Conservation (phyloP, 192 early-diverging fungal genomes). For the Dimargaris xerosporica region DNA sequence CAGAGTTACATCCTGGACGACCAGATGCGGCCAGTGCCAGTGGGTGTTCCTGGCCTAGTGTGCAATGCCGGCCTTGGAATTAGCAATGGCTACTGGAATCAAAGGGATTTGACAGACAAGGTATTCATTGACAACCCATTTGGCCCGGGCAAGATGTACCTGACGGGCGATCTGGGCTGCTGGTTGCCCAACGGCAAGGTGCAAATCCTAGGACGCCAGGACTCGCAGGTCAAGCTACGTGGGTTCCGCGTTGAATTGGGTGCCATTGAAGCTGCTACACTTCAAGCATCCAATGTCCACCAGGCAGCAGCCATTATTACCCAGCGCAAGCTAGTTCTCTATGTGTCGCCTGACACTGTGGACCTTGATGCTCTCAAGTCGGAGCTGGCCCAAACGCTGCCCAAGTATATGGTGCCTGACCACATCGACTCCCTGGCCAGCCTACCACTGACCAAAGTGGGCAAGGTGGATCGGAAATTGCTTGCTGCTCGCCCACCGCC, state of each 20-base stretch:
- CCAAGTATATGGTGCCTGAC: constrained; percentile 46
- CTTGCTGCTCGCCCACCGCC: no score
- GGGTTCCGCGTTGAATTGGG: constrained; percentile 22
- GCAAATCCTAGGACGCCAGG: constrained; percentile 18
- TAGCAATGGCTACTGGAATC: constrained; percentile 20
- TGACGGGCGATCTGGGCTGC: constrained; percentile 18
- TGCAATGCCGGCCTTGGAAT: constrained; percentile 11
- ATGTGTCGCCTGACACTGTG: constrained; percentile 37
- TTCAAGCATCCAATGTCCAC: no score
- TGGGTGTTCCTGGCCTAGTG: not conserved
- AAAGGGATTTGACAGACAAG: constrained; percentile 16
- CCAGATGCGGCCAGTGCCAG: not conserved
- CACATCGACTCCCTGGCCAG: not conserved
- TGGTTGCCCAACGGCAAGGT: constrained; percentile 21
- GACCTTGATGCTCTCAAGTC: no score
- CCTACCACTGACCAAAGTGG: not conserved
- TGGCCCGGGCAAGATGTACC: constrained; percentile 15
- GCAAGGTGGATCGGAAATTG: constrained; percentile 3
- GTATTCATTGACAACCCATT: constrained; percentile 25
- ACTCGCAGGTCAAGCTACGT: constrained; percentile 22
- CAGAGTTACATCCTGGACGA: constrained; percentile 1
- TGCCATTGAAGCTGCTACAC: no score
- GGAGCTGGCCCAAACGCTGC: constrained; percentile 20
- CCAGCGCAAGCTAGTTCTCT: constrained; percentile 39
- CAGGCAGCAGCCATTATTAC: constrained; percentile 16